phyloP scores from a whole-genome alignment of 2,329 filamentous ascomycete genomes.

The Cladosporium sp. region DNA sequence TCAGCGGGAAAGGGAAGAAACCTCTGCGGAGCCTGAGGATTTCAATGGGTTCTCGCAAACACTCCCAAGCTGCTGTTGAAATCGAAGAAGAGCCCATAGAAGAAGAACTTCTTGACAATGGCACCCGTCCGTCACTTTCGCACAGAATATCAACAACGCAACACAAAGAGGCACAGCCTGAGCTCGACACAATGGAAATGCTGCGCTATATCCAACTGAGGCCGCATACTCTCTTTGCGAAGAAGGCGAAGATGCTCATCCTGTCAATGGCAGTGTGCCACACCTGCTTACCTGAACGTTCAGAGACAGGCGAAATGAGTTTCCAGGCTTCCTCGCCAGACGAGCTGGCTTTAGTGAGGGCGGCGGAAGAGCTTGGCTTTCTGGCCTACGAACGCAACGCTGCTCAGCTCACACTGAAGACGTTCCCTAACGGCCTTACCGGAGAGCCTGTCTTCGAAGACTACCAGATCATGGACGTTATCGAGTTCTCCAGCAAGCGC shows the following conservation, averaged over 20 bases:
- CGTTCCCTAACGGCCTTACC: constrained; percentile 45
- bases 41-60: constrained; percentile 3
- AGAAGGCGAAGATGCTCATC: constrained; percentile 72
- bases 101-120: too few species aligned
- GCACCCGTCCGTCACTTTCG: not conserved
- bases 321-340: constrained; percentile 86
- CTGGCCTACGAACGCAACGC: constrained; percentile 68
- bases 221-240: constrained; percentile 71
- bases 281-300: constrained; percentile 73
- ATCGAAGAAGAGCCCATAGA: not conserved
- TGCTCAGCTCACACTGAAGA: constrained; percentile 64
- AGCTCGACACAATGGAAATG: constrained; percentile 61
- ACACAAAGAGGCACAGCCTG: constrained; percentile 25
- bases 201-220: constrained; percentile 70
- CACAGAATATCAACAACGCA: not conserved
- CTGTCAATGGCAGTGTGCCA: constrained; percentile 80
- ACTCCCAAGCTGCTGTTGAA: not conserved
- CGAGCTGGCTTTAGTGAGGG: constrained; percentile 76
- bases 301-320: constrained; percentile 61
- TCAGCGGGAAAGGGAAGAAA: constrained; percentile 6
- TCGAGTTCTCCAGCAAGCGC: constrained; percentile 82
- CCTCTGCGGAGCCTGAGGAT: not conserved
- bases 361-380: constrained; percentile 75
- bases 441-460: constrained; percentile 51
- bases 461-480: constrained; percentile 77